These are phyloP conservation scores for Clonostachys chloroleuca DNA, from an alignment of 2,329 filamentous ascomycete genomes.

Conservation along the genomic window DNA sequence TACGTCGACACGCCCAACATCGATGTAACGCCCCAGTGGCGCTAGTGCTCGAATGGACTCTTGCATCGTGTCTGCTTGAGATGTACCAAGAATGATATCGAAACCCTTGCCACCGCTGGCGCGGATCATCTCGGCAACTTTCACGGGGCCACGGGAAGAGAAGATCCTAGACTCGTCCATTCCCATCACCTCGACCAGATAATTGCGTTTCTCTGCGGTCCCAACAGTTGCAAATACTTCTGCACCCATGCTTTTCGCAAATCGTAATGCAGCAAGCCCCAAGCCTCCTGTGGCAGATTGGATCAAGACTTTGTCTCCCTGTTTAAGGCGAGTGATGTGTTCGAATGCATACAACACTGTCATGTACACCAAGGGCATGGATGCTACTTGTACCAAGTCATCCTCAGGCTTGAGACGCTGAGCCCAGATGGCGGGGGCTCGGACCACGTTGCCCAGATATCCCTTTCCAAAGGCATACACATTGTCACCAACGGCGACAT, in stretches of 20 bases:
- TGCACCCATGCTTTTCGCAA: constrained; percentile 13
- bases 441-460: constrained; percentile 11
- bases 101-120: constrained; percentile 18
- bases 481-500: constrained; percentile 13
- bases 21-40: constrained; percentile 20
- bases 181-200: constrained; percentile 13
- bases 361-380: constrained; percentile 15
- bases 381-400: constrained; percentile 8
- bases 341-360: constrained; percentile 23
- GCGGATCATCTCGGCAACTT: constrained; percentile 11
- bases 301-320: constrained; percentile 20
- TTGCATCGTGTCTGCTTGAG: constrained; percentile 16
- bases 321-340: constrained; percentile 16
- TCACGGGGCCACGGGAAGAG: constrained; percentile 12
- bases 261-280: constrained; percentile 20
- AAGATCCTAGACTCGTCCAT: constrained; percentile 14
- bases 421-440: background rate
- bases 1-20: constrained; percentile 18
- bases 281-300: constrained; percentile 21
- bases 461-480: constrained; percentile 14
- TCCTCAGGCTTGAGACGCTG: constrained; percentile 4
- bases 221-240: constrained; percentile 25
- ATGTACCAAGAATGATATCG: constrained; percentile 22
- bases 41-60: constrained; percentile 23
- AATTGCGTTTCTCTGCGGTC: constrained; percentile 18